These are phyloP conservation scores for Populus davidiana DNA, from an alignment of 345 rosid species.

Conservation along the genomic window DNA sequence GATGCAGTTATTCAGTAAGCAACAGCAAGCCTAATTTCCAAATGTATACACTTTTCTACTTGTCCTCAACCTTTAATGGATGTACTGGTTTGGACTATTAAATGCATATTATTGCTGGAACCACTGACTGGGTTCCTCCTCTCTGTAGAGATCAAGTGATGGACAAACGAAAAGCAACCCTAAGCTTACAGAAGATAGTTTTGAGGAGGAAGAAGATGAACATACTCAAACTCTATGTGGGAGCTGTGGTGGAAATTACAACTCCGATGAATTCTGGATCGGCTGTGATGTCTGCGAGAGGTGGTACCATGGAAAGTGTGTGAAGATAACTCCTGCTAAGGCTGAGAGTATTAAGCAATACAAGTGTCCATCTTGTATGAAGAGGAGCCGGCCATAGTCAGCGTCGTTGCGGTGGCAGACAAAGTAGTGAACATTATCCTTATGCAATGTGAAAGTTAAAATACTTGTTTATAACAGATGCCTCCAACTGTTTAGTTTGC, in stretches of 20 bases:
- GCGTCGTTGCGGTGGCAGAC: background rate
- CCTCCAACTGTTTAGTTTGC: constrained; percentile 15
- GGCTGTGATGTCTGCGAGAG: constrained; percentile 80
- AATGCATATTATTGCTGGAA: background rate
- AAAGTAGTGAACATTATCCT: constrained; percentile 8
- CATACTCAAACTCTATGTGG: constrained; percentile 80
- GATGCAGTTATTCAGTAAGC: background rate
- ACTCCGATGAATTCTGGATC: constrained; percentile 78
- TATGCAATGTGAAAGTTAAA: constrained; percentile 10
- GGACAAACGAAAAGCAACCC: constrained; percentile 57
- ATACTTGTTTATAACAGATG: constrained; percentile 33
- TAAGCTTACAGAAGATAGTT: constrained; percentile 52
- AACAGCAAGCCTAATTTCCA: background rate
- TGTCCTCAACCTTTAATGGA: background rate
- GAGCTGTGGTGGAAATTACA: constrained; percentile 80
- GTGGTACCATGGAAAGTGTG: constrained; percentile 93
- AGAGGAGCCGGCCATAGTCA: constrained; percentile 42
- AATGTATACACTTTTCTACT: background rate
- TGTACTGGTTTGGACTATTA: background rate
- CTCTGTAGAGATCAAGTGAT: constrained; percentile 60
- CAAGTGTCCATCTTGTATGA: constrained; percentile 80
- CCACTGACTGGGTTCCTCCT: background rate
- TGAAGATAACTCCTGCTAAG: constrained; percentile 80
- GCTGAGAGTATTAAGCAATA: constrained; percentile 83
- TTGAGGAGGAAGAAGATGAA: constrained; percentile 77